Base-by-base conservation (phyloP, 306 rosid genomes). In the Albizia julibrissin region DNA sequence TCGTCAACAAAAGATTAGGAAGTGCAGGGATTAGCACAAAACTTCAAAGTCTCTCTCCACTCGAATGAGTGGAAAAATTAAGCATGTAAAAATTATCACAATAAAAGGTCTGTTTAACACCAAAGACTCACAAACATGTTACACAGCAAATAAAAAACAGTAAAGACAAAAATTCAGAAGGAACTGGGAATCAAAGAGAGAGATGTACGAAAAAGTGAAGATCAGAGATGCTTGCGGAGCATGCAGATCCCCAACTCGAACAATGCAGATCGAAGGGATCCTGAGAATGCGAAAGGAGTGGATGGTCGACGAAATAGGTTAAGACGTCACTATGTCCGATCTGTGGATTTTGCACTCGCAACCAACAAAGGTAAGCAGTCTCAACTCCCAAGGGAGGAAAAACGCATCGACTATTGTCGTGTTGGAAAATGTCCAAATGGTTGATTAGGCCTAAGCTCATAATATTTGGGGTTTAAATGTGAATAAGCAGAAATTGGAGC, bases 41-140 rank as follows among this genome's bases (percentile, higher is more conserved):
- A 26, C 34, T 11, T 34, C 7, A 47, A 44, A 71, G 37, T 69
- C 33, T 2, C 16, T 24, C 78, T 33, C 18, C 66, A 74, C 34
- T 3, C 5, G 18, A 58, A 50, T 10, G 46, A 33, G 66, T 15
- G 2, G 65, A 47, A 18, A 31, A 50, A 1, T 40, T 40, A 40
- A 10, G 74, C 22, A 52, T 22, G 65, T 9, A 75, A 9, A 76
- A 0, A n/a, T 42, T 70, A 21, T 37, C 19, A 37, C 29, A 77
- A 71, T 33, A 50, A 77, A 77, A 70, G 29, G 77, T 37, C 14
- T 13, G 50, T 44, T 6, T 46, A 71, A 65, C 42, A 77, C 26
- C 3, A 13, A 33, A 26, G 79, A 82, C 11, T 69, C 43, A 5
- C 7, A 24, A 34, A 69, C 52, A 56, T 11, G 3, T n/a, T 13